These are phyloP conservation scores for Penicillium verhagenii DNA, from an alignment of 495 filamentous ascomycete species.

Conservation along the genomic window DNA sequence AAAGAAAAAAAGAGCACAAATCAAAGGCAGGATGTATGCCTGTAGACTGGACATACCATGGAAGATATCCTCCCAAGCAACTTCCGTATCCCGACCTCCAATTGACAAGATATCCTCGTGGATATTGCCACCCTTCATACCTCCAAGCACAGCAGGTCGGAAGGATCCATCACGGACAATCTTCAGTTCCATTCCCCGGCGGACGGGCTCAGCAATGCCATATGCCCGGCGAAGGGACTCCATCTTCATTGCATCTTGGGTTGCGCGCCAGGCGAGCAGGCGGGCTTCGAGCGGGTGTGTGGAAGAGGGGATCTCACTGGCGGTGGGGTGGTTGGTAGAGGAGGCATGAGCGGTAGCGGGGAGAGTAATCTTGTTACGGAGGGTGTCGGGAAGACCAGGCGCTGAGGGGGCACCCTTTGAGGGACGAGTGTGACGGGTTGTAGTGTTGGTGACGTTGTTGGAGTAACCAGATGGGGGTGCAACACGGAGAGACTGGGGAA, in stretches of 20 bases:
- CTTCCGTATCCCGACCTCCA: constrained; percentile 66
- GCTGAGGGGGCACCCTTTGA: constrained; percentile 77
- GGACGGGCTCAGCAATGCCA: constrained; percentile 90
- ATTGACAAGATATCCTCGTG: constrained; percentile 76
- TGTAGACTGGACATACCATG: constrained; percentile 36
- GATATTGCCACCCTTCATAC: constrained; percentile 42
- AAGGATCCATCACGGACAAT: constrained; percentile 65
- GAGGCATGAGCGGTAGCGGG: constrained; percentile 45
- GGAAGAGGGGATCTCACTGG: constrained; percentile 46
- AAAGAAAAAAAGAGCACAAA: constrained; percentile 2
- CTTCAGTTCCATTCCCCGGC: constrained; percentile 93
- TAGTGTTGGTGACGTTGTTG: constrained; percentile 56
- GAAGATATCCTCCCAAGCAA: constrained; percentile 93
- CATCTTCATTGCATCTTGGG: constrained; percentile 86
- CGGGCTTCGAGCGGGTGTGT: constrained; percentile 90
- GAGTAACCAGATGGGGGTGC: constrained; percentile 63
- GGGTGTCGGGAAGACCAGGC: constrained; percentile 86
- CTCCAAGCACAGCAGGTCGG: constrained; percentile 46
- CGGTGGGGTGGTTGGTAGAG: constrained; percentile 38
- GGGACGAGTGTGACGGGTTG: constrained; percentile 39
- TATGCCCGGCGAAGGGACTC: constrained; percentile 77
- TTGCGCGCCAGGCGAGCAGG: constrained; percentile 77
- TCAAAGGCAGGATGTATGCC: constrained; percentile 8
- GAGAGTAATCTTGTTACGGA: constrained; percentile 73
- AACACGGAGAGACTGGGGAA: constrained; percentile 80